phyloP scores from a whole-genome alignment of 2,329 filamentous ascomycete species.

The Grosmannia penicillata region DNA sequence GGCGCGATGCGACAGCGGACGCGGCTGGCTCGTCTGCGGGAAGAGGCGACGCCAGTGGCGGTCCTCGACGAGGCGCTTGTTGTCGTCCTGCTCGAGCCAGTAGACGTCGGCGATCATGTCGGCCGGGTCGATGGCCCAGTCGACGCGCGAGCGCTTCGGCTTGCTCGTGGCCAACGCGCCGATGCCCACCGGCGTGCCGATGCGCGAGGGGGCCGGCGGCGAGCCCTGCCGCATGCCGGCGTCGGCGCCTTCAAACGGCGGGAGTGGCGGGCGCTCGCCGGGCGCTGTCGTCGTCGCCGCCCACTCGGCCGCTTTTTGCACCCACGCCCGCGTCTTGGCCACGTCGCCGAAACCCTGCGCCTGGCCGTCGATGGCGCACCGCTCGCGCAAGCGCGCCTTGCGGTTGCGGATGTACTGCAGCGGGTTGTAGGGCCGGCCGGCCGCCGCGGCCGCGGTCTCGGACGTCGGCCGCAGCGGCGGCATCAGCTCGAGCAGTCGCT shows the following conservation, averaged over 20 bases:
- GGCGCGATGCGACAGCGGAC: slow-evolving; percentile 15
- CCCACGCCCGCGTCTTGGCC: slow-evolving; percentile 57
- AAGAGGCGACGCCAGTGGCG: slow-evolving; percentile 63
- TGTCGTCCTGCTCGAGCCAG: slow-evolving; percentile 73
- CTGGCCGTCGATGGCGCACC: slow-evolving; percentile 58
- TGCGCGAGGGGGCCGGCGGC: slow-evolving; percentile 26
- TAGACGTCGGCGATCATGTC: slow-evolving; percentile 82
- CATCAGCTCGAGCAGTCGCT: slow-evolving; percentile 62
- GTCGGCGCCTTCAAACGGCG: slow-evolving; percentile 31
- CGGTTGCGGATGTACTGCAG: slow-evolving; percentile 86
- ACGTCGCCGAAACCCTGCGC: slow-evolving; percentile 65
- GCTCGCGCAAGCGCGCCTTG: slow-evolving; percentile 67
- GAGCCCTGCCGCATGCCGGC: slow-evolving; percentile 24
- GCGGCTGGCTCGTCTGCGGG: slow-evolving; percentile 21
- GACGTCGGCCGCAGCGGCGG: slow-evolving; percentile 47
- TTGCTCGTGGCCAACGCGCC: slow-evolving; percentile 30
- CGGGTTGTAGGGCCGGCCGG: slow-evolving; percentile 70
- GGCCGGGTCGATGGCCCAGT: slow-evolving; percentile 72
- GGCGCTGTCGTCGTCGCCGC: slow-evolving; percentile 20
- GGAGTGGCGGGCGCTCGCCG: slow-evolving; percentile 18
- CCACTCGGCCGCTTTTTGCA: slow-evolving; percentile 51
- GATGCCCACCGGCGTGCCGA: slow-evolving; percentile 15
- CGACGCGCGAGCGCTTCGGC: slow-evolving; percentile 57
- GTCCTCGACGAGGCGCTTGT: slow-evolving; percentile 72
- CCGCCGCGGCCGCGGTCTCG: slow-evolving; percentile 5